These are phyloP conservation scores for Fusarium cicatricum DNA, from an alignment of 2,329 filamentous ascomycete genomes.

Conservation along the genomic window DNA sequence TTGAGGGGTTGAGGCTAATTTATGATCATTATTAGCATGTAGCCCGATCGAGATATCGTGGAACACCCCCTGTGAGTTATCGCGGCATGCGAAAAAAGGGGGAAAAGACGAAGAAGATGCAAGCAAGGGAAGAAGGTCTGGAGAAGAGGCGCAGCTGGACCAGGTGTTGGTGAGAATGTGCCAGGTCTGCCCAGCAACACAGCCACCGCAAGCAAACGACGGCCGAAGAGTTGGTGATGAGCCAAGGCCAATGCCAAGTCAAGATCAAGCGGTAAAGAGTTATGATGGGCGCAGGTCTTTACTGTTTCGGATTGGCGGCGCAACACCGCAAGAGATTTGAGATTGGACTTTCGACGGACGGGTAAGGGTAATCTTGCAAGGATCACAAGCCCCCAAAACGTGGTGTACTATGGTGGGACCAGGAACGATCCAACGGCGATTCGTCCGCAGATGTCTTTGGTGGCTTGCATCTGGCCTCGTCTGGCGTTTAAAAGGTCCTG, in stretches of 20 bases:
- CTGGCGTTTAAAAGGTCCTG: too few relatives aligned
- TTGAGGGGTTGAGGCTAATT: constrained; percentile 1
- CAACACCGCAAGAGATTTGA: too few relatives aligned
- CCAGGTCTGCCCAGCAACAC: not conserved
- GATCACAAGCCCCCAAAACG: constrained; percentile 26
- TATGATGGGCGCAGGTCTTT: too few relatives aligned
- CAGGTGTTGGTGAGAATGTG: too few relatives aligned
- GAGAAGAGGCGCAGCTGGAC: too few relatives aligned
- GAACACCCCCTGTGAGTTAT: not conserved
- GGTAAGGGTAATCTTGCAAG: constrained; percentile 12
- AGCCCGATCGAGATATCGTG: not conserved
- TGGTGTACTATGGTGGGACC: constrained; percentile 34
- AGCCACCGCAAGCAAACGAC: not conserved
- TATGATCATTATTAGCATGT: not conserved
- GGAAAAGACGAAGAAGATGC: not conserved
- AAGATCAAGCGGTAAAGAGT: not conserved
- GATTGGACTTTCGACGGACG: not conserved
- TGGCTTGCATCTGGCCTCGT: not conserved
- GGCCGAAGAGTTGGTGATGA: too few relatives aligned
- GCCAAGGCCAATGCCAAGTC: too few relatives aligned
- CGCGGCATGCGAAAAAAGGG: not conserved
- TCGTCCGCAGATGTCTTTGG: constrained; percentile 30
- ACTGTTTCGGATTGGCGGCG: not conserved
- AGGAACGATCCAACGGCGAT: constrained; percentile 12
- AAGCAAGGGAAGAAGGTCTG: not conserved